phyloP scores from a whole-genome alignment of 257 asterid genomes.

The Penstemon barbatus region DNA sequence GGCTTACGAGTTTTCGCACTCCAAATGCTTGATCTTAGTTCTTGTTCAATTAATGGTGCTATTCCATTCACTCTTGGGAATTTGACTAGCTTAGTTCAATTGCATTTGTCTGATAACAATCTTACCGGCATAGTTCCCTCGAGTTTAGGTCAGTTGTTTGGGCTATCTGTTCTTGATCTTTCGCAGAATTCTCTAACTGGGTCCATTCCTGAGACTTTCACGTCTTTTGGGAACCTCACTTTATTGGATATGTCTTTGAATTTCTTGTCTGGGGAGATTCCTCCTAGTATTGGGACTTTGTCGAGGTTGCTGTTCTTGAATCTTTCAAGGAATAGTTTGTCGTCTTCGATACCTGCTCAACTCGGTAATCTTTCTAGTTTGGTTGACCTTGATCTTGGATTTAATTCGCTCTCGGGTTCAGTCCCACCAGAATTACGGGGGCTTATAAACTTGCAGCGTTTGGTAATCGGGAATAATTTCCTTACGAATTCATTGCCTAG shows the following conservation, averaged over 20 bases:
- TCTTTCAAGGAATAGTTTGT: conserved; percentile 50
- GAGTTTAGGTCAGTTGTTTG: conserved; percentile 40
- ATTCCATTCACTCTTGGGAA: conserved; percentile 47
- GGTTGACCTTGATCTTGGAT: conserved; percentile 60
- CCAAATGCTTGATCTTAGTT: conserved; percentile 55
- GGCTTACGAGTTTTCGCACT: conserved; percentile 39
- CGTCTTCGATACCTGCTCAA: conserved; percentile 53
- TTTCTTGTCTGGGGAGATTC: conserved; percentile 48
- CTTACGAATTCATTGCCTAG: conserved; percentile 64
- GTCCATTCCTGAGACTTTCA: conserved; percentile 34
- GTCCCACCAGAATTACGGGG: conserved; percentile 55
- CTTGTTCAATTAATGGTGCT: conserved; percentile 44
- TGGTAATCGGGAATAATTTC: conserved; percentile 49
- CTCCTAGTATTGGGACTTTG: conserved; percentile 48
- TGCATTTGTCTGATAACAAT: conserved; percentile 46
- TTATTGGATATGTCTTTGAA: conserved; percentile 48
- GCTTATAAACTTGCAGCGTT: conserved; percentile 55
- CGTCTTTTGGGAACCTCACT: conserved; percentile 41
- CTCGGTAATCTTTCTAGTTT: conserved; percentile 50
- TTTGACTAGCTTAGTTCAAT: conserved; percentile 42
- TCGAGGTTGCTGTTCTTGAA: conserved; percentile 45
- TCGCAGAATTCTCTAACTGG: conserved; percentile 48
- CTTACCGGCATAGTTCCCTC: conserved; percentile 46
- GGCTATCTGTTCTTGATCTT: conserved; percentile 48
- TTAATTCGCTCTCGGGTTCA: conserved; percentile 43